These are phyloP conservation scores for Lecanicillium sp. DNA, from an alignment of 2,329 filamentous ascomycete genomes.

Conservation along the genomic window DNA sequence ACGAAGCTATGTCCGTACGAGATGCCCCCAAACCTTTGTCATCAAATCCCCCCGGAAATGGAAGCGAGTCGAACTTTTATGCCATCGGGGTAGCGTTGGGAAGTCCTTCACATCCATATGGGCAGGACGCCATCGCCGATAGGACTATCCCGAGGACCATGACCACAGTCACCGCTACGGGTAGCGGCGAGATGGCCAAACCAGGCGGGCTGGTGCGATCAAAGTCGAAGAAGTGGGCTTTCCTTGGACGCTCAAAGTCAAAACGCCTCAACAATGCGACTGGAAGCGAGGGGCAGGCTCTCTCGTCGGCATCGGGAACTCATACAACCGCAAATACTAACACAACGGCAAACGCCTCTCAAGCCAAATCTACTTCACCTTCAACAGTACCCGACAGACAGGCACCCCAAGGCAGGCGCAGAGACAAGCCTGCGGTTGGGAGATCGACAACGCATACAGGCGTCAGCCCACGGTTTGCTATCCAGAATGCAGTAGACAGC, in stretches of 20 bases:
- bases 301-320: too few relatives aligned
- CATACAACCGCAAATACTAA: too few relatives aligned
- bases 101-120: slow-evolving; percentile 47
- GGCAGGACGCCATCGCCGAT: slow-evolving; percentile 12
- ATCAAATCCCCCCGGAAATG: slow-evolving; percentile 3
- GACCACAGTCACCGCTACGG: slow-evolving; percentile 10
- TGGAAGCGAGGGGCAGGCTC: too few relatives aligned
- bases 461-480: neutral
- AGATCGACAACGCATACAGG: too few relatives aligned
- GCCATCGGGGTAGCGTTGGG: slow-evolving; percentile 69
- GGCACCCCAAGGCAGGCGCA: too few relatives aligned
- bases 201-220: slow-evolving; percentile 6
- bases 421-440: too few relatives aligned
- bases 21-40: neutral
- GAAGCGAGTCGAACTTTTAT: slow-evolving; percentile 22
- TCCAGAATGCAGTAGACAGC: slow-evolving; percentile 4
- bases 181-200: slow-evolving; percentile 1
- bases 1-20: neutral
- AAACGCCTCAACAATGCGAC: neutral
- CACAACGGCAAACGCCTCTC: too few relatives aligned
- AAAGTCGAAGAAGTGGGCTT: slow-evolving; percentile 10
- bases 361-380: too few relatives aligned
- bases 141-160: slow-evolving; percentile 7
- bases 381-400: too few relatives aligned
- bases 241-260: slow-evolving; percentile 7